Base-by-base conservation (phyloP, 1,284 basidiomycete genomes). In the Marasmius fiardii region DNA sequence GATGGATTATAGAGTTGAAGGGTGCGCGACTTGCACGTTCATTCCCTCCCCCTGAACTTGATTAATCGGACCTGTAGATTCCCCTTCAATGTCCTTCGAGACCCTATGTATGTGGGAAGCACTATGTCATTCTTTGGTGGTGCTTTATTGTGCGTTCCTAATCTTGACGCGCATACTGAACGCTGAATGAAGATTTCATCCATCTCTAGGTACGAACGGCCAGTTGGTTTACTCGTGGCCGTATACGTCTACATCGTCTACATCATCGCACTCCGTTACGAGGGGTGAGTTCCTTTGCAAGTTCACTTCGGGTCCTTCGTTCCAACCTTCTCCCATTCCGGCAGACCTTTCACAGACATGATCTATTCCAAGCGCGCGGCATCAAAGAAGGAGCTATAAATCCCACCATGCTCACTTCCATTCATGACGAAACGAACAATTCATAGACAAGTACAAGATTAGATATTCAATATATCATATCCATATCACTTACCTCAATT, bases 91-190 rank as follows among this genome's bases (percentile, higher is more conserved):
- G 83, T 98, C 51, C 80, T 96, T 57, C 80, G 85, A 43, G 89
- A 98, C 72, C 96, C 96, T 0, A 98, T 98, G 96, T 98, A 98
- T 67, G 88, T 92, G 50, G 94, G 94, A 6, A 93, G 90, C 66
- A 93, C 92, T 10, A 74, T 97, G 75, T 92, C 86, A 64, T 96
- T 96, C 73, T 73, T 83, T 50, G 93, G 87, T 21, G 87, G 85
- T 1, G 88, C 93, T 0, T 76, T 96, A 31, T 95, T 92, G 92
- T 90, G 59, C 65, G 83, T 70, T 28, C 33, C 2, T 45, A 10
- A 16, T 45, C 7, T 20, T 43, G 24, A 6, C 4, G 16, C n/a
- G n/a, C n/a, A n/a, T n/a, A n/a, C n/a, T n/a, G 34, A 8, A 16
- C 55, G 53, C 31, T n/a, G 20, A 20, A 47, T 47, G 4, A 20